Evolutionary conservation across 192 early-diverging fungal species (phyloP), one percentile per base, ranked within the genome.

Genomic region (Coemansia sp.): DNA sequence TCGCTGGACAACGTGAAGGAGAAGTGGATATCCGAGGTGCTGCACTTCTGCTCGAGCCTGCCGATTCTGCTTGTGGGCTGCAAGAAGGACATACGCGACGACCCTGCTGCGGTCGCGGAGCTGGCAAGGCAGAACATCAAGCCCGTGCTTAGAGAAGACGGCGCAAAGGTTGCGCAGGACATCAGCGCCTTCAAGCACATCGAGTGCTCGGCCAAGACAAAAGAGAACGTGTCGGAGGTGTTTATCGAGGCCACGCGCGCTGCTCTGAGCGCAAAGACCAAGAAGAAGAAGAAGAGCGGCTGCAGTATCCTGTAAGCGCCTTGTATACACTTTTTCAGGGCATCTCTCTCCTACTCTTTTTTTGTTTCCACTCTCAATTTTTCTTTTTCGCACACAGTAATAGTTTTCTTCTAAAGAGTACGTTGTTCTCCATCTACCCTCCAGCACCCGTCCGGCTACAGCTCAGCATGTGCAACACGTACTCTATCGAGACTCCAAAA

Each of bases 181-280:
- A 93, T 98, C 69, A 76, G 79, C 36, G 95, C 95, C 17, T 77
- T 78, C 69, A 85, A 86, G 53, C 92, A 93, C 74, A 58, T 90
- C 34, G 91, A 94, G 77, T 94, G 92, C 72, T 88, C 85, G 32
- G 90, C 91, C 61, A 83, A 80, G 64, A 79, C 74, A 45, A 78
- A 78, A 36, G 72, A 84, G 37, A 90, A 90, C 69, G 89, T 96
- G 35, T 64, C 77, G 45, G 87, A 91, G 49, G 90, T 93, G 18
- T 93, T 93, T 78, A 87, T 89, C 66, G 67, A 82, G 34, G 90
- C 91, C 4, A 90, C 94, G 9, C 82, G 91, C 27, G 91, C 88
- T 10, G 85, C 92, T n/a, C 67, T 94, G 60, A 63, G 70, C 53
- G 68, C 70, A 28, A 63, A 64, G 22, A n/a, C 44, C 42, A 65